Conservation (phyloP, 768 basidiomycete genomes). For the Mycena crocata region DNA sequence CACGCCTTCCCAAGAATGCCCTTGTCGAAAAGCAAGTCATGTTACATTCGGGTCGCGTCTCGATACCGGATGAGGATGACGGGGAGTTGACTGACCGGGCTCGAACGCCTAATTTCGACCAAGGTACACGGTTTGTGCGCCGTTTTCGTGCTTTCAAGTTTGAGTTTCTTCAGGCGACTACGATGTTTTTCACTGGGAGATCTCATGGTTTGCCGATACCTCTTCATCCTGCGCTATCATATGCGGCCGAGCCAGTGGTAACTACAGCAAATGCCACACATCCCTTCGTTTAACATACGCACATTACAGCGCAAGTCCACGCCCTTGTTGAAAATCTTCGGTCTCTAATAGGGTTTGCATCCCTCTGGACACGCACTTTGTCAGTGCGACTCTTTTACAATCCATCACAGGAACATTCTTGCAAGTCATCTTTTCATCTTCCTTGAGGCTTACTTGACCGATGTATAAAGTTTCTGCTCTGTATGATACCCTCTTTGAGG, state of each 20-base stretch:
- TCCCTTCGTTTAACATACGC: background rate
- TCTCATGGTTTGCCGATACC: constrained; percentile 56
- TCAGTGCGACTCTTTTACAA: constrained; percentile 63
- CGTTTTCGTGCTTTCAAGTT: background rate
- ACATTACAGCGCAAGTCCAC: background rate
- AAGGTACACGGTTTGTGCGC: constrained; percentile 48
- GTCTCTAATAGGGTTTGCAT: constrained; percentile 2
- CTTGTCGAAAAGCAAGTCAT: constrained; percentile 82
- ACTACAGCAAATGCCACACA: background rate
- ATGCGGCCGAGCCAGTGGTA: constrained; percentile 54
- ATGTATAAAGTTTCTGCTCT: constrained; percentile 36
- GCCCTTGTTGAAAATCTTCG: constrained; percentile 1
- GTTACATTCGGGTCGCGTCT: constrained; percentile 72
- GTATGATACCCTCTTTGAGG: constrained; percentile 43
- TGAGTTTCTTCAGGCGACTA: constrained; percentile 25
- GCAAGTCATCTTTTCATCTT: constrained; percentile 41
- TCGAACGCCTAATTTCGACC: constrained; percentile 50
- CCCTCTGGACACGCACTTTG: constrained; percentile 39
- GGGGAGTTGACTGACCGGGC: constrained; percentile 52
- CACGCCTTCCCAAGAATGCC: constrained; percentile 78
- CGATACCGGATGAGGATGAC: constrained; percentile 60
- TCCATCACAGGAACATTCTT: constrained; percentile 37
- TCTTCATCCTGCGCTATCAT: constrained; percentile 56
- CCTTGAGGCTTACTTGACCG: background rate
- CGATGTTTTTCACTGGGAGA: constrained; percentile 56